phyloP scores from a whole-genome alignment of 495 filamentous ascomycete genomes.

The Aspergillus asperescens region DNA sequence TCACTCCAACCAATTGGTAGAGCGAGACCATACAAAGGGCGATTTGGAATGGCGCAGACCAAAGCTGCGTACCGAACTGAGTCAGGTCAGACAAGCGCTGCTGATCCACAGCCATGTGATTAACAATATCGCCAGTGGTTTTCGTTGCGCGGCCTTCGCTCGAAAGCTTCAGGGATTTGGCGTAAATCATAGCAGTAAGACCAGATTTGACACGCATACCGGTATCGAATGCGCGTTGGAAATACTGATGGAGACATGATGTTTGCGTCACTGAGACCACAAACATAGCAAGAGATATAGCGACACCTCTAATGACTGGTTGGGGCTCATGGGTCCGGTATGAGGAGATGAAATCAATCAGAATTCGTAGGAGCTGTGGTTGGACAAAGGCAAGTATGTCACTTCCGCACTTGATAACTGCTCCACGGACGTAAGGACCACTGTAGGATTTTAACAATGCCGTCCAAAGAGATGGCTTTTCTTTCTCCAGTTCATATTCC shows the following conservation, averaged over 20 bases:
- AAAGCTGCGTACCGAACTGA: slow-evolving; percentile 89
- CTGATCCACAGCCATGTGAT: slow-evolving; percentile 97
- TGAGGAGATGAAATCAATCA: slow-evolving; percentile 85
- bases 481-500: slow-evolving; percentile 67
- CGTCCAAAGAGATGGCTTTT: slow-evolving; percentile 81
- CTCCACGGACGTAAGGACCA: slow-evolving; percentile 71
- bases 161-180: slow-evolving; percentile 81
- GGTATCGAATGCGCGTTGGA: slow-evolving; percentile 88
- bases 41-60: slow-evolving; percentile 97
- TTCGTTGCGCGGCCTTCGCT: slow-evolving; percentile 90
- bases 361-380: slow-evolving; percentile 78
- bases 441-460: slow-evolving; percentile 85
- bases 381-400: slow-evolving; percentile 84
- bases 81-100: slow-evolving; percentile 92
- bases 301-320: slow-evolving; percentile 75
- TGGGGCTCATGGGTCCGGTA: slow-evolving; percentile 62
- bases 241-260: slow-evolving; percentile 82
- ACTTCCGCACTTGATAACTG: slow-evolving; percentile 78
- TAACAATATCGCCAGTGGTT: slow-evolving; percentile 97
- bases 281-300: slow-evolving; percentile 93
- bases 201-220: slow-evolving; percentile 94
- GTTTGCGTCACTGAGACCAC: slow-evolving; percentile 80
- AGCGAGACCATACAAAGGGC: slow-evolving; percentile 89
- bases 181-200: slow-evolving; percentile 84
- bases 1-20: slow-evolving; percentile 86